Evolutionary conservation across 78 protist species (phyloP).

Genomic region (Cyanophora paradoxa): DNA sequence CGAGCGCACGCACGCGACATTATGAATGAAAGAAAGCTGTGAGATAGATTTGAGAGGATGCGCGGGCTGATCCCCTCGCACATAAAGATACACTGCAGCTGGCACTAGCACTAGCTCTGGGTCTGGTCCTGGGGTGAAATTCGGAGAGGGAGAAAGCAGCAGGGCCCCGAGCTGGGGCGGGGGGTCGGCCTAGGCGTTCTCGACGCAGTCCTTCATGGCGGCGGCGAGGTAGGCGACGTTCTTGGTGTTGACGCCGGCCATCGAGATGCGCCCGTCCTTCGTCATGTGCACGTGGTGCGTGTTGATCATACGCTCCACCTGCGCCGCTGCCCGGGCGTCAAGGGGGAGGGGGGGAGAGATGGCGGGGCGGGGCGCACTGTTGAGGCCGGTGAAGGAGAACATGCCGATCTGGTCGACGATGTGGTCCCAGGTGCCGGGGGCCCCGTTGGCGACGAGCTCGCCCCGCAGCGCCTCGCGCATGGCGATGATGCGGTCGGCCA

Average conservation of each 20-base stretch:
- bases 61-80: no score
- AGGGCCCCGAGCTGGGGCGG: no score
- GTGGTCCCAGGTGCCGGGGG: conserved; percentile 86
- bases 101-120: no score
- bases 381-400: conserved; percentile 92
- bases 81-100: no score
- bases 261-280: conserved; percentile 89
- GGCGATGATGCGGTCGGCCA: conserved; percentile 59
- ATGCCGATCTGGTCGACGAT: conserved; percentile 94
- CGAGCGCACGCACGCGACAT: no score
- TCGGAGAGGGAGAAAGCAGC: no score
- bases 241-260: conserved; percentile 82
- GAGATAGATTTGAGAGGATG: no score
- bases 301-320: conserved; percentile 45
- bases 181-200: no score
- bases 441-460: conserved; percentile 4
- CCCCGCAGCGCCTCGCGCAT: conserved; percentile 62
- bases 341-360: neutral
- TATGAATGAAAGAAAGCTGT: no score
- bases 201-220: conserved; percentile 73
- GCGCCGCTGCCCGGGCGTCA: neutral
- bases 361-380: neutral
- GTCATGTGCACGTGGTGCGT: conserved; percentile 75
- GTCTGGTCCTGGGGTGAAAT: no score
- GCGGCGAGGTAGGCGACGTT: conserved; percentile 74